Evolutionary conservation across 306 rosid genomes (phyloP).

Genomic region (Dalbergia cultrata): DNA sequence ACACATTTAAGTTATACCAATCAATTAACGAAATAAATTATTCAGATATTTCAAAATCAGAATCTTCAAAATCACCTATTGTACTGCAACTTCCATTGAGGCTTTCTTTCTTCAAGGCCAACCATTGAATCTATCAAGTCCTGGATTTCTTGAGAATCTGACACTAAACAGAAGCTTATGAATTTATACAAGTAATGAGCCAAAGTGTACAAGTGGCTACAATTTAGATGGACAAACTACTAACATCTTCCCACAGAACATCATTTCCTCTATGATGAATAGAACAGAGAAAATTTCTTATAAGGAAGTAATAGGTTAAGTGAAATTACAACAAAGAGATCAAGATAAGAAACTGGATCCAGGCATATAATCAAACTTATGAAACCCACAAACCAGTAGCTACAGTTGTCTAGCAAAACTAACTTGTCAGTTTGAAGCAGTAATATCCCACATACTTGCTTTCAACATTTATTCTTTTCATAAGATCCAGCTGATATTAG

Average conservation of each 20-base stretch:
- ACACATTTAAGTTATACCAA: too few relatives aligned
- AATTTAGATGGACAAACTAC: not conserved
- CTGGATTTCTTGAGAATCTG: conserved; percentile 20
- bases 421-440: not conserved
- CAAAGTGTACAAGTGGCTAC: conserved; percentile 9
- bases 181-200: not conserved
- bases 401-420: conserved; percentile 2
- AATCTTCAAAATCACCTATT: too few relatives aligned
- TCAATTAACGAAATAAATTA: too few relatives aligned
- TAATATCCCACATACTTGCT: too few relatives aligned
- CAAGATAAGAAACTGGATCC: not conserved
- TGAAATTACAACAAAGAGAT: too few relatives aligned
- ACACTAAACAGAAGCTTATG: not conserved
- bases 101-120: not conserved
- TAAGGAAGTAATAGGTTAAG: not conserved
- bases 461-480: too few relatives aligned
- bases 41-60: too few relatives aligned
- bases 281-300: not conserved
- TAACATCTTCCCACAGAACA: conserved; percentile 4
- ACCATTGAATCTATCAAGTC: conserved; percentile 1
- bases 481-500: too few relatives aligned
- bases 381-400: conserved; percentile 1
- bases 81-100: not conserved
- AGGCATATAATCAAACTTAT: not conserved
- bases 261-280: not conserved